Percentiles rank a stretch among this genome's conserved stretches.
Evolutionary conservation across 306 rosid genomes (phyloP).

Genomic region (Vigna unguiculata): DNA sequence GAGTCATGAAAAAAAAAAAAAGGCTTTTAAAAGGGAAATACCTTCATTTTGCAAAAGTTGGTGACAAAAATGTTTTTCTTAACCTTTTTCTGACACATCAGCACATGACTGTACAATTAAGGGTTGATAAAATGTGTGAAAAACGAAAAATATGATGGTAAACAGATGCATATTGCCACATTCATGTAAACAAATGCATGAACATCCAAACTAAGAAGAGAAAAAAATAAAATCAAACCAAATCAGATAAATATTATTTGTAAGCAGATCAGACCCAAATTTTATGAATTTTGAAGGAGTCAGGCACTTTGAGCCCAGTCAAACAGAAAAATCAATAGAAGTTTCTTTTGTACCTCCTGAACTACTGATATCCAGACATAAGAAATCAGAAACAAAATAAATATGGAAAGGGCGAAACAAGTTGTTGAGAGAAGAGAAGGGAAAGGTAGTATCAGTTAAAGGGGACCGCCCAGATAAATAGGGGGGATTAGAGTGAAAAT

Average conservation of each 20-base stretch:
- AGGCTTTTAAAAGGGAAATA: too few species aligned
- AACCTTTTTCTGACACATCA: too few species aligned
- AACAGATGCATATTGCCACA: neutral
- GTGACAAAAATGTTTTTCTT: too few species aligned
- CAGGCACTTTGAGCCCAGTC: slow-evolving; percentile 4
- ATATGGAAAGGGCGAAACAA: slow-evolving; percentile 14
- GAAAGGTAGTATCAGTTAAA: neutral
- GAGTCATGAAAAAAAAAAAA: too few species aligned
- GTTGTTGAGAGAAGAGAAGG: neutral
- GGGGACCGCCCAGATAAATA: neutral
- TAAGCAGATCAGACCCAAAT: slow-evolving; percentile 21
- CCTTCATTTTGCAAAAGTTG: too few species aligned
- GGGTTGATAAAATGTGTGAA: too few species aligned
- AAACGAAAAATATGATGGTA: too few species aligned
- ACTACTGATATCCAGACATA: slow-evolving; percentile 23
- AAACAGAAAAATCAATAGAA: slow-evolving; percentile 1
- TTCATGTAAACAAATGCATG: neutral
- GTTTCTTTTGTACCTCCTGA: neutral
- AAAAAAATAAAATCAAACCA: neutral
- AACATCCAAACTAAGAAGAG: slow-evolving; percentile 22
- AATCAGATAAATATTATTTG: neutral
- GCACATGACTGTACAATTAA: too few species aligned
- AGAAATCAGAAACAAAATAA: neutral
- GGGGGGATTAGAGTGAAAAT: neutral
- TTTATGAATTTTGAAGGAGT: neutral